Evolutionary conservation across 768 basidiomycete species (phyloP).

Genomic region (Albatrellus ellisii): DNA sequence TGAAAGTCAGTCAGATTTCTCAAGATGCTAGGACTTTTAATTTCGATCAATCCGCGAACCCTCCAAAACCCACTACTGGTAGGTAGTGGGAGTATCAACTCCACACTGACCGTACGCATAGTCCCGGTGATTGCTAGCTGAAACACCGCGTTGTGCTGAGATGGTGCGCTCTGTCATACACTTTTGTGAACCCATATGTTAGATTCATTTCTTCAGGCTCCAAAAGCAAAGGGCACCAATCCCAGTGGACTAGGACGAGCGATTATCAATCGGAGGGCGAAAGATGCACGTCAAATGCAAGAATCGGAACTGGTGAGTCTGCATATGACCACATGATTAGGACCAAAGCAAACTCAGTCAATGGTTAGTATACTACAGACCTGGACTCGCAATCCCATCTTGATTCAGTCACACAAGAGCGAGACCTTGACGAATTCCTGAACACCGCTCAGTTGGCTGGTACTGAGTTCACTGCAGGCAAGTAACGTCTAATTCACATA

Average conservation of each 20-base stretch:
- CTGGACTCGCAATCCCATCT: slow-evolving; percentile 53
- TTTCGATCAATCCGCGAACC: no score
- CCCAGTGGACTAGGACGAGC: slow-evolving; percentile 85
- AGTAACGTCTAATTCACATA: slow-evolving; percentile 12
- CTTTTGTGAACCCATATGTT: neutral
- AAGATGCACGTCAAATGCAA: slow-evolving; percentile 51
- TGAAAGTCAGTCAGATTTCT: no score
- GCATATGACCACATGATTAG: neutral
- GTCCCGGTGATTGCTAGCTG: no score
- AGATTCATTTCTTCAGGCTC: slow-evolving; percentile 27
- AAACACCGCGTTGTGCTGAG: no score
- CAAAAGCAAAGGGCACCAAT: slow-evolving; percentile 48
- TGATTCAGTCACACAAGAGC: slow-evolving; percentile 90
- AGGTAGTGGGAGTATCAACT: no score
- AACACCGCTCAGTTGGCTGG: slow-evolving; percentile 92
- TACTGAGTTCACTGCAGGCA: slow-evolving; percentile 92
- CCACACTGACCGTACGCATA: no score
- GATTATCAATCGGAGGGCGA: slow-evolving; percentile 84
- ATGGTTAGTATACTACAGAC: slow-evolving; percentile 61
- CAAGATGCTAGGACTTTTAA: no score
- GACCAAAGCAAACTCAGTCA: slow-evolving; percentile 1
- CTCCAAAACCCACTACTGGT: no score
- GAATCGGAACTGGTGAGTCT: slow-evolving; percentile 55
- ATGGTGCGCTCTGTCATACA: neutral
- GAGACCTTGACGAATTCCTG: slow-evolving; percentile 90